phyloP scores from a whole-genome alignment of 1,284 basidiomycete species.

The Boletus semigastroideus region DNA sequence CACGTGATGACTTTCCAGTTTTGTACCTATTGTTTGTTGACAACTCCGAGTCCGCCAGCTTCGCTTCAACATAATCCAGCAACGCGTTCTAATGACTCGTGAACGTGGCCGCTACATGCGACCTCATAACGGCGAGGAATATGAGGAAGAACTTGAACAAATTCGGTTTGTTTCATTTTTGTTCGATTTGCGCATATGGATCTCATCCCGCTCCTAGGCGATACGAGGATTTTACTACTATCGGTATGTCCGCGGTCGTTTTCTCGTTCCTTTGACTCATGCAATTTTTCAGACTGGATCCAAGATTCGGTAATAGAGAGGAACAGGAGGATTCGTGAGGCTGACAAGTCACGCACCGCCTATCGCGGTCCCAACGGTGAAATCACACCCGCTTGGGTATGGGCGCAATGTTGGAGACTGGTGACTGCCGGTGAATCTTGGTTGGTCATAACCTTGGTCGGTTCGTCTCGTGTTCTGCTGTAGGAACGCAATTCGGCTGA shows the following conservation, averaged over 20 bases:
- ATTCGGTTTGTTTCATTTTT: constrained; percentile 25
- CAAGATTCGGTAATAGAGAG: constrained; percentile 91
- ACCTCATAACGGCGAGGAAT: constrained; percentile 25
- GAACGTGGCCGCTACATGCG: constrained; percentile 25
- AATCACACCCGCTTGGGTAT: constrained; percentile 56
- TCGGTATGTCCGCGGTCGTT: constrained; percentile 47
- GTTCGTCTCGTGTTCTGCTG: constrained; percentile 48
- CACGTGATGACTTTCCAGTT: constrained; percentile 13
- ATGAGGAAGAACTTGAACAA: constrained; percentile 34
- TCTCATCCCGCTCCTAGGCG: constrained; percentile 46
- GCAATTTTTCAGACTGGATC: constrained; percentile 73
- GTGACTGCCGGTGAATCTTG: constrained; percentile 68
- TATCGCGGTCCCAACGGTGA: constrained; percentile 53
- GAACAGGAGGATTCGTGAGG: constrained; percentile 66
- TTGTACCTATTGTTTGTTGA: not conserved
- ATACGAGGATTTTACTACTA: constrained; percentile 85
- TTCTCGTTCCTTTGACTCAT: constrained; percentile 7
- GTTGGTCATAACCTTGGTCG: constrained; percentile 83
- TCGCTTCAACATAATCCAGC: not conserved
- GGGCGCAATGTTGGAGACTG: constrained; percentile 61
- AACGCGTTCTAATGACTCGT: constrained; percentile 20
- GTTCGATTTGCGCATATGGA: not conserved
- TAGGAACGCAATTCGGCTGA: not conserved
- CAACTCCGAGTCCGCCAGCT: not conserved
- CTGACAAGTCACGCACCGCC: constrained; percentile 47